Evolutionary conservation across 768 basidiomycete genomes (phyloP).

Genomic region (Lactarius sanguifluus): DNA sequence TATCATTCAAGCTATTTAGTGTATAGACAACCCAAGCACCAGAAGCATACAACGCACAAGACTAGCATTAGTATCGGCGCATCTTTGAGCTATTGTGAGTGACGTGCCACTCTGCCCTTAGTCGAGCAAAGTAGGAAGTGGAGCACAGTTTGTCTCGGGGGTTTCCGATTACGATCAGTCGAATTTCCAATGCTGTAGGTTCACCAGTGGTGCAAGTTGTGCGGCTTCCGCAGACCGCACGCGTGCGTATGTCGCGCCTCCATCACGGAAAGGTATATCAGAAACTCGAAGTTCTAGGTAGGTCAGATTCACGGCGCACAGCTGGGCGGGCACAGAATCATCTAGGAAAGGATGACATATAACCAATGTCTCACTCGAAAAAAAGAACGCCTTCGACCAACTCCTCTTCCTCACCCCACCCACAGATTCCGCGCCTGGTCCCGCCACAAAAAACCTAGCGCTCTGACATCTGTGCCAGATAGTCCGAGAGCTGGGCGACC

Average conservation of each 20-base stretch:
- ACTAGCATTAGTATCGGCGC: background rate
- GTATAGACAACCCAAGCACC: background rate
- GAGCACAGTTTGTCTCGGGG: background rate
- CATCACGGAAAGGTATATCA: background rate
- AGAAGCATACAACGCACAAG: background rate
- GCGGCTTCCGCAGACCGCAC: background rate
- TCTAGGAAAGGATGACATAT: constrained; percentile 4
- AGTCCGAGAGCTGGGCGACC: constrained; percentile 40
- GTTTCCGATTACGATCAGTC: background rate
- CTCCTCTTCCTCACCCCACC: background rate
- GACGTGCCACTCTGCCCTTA: background rate
- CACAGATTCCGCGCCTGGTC: background rate
- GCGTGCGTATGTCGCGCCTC: background rate
- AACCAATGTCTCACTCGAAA: constrained; percentile 3
- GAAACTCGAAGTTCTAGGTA: background rate
- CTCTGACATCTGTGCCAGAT: constrained; percentile 54
- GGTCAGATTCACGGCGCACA: background rate
- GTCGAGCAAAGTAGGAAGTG: background rate
- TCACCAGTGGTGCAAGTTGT: background rate
- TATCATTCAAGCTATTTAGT: background rate
- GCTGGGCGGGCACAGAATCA: background rate
- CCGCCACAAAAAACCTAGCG: constrained; percentile 4
- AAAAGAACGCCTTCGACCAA: background rate
- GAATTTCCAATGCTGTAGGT: background rate
- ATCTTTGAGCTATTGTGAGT: background rate